phyloP scores from a whole-genome alignment of 768 basidiomycete species.

The Fistulinella prunicolor region DNA sequence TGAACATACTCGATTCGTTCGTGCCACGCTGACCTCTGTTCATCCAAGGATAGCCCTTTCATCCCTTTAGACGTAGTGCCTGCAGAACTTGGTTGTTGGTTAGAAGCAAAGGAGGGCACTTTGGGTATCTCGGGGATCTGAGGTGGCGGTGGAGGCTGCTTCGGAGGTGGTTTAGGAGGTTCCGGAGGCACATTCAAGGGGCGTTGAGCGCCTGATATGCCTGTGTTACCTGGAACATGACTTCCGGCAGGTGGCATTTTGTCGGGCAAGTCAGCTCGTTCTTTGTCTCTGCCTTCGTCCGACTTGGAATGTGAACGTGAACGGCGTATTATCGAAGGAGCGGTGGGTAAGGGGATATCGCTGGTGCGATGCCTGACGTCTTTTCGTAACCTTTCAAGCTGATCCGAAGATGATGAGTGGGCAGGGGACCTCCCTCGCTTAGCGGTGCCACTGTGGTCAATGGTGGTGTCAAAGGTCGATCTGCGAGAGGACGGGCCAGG shows the following conservation, averaged over 20 bases:
- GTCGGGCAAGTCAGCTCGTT: not conserved
- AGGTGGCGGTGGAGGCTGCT: slow-evolving; percentile 22
- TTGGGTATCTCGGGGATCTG: slow-evolving; percentile 17
- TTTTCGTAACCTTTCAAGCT: slow-evolving; percentile 21
- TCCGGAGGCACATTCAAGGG: slow-evolving; percentile 9
- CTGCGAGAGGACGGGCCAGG: slow-evolving; percentile 14
- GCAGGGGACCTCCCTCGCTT: slow-evolving; percentile 24
- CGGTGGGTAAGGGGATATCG: not conserved
- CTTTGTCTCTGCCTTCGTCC: slow-evolving; percentile 6
- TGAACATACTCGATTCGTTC: slow-evolving; percentile 39
- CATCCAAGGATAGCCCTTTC: slow-evolving; percentile 32
- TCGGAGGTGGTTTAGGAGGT: slow-evolving; percentile 13
- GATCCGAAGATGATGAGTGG: slow-evolving; percentile 26
- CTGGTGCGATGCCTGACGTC: slow-evolving; percentile 8
- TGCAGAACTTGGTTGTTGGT: slow-evolving; percentile 5
- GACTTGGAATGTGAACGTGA: slow-evolving; percentile 15
- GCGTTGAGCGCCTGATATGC: not conserved
- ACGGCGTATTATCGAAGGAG: not conserved
- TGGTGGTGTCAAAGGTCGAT: slow-evolving; percentile 9
- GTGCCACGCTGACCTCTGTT: slow-evolving; percentile 39
- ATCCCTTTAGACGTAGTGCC: slow-evolving; percentile 1
- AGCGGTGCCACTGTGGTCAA: slow-evolving; percentile 4
- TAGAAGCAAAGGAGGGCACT: slow-evolving; percentile 18
- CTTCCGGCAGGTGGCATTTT: slow-evolving; percentile 2
- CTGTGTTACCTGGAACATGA: not conserved